Conservation (phyloP, 1,284 basidiomycete genomes). For the Coniferiporia weirii region DNA sequence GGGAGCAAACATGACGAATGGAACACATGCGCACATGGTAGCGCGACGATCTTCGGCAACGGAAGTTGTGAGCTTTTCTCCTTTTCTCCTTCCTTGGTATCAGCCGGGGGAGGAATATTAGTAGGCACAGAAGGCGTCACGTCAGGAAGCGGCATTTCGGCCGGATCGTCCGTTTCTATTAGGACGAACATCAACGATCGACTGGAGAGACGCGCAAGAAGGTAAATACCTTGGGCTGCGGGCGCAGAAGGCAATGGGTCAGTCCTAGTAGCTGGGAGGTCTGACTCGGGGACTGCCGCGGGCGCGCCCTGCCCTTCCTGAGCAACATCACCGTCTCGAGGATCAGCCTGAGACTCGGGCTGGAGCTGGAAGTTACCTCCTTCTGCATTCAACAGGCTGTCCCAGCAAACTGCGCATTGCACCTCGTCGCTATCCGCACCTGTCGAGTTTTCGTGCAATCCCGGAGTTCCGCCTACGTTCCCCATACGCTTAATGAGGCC, state of each 20-base stretch:
- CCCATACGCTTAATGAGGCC: slow-evolving; percentile 66
- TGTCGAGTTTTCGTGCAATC: slow-evolving; percentile 33
- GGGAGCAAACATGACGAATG: slow-evolving; percentile 70
- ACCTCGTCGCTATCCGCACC: slow-evolving; percentile 36
- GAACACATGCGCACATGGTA: slow-evolving; percentile 76
- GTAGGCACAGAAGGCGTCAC: not conserved
- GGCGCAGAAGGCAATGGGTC: not conserved
- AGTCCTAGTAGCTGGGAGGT: slow-evolving; percentile 13
- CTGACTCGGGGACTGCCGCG: slow-evolving; percentile 11
- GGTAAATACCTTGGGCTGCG: slow-evolving; percentile 7
- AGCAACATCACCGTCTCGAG: slow-evolving; percentile 24
- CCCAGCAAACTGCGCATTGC: slow-evolving; percentile 73
- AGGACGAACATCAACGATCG: not conserved
- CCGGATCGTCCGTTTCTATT: not conserved
- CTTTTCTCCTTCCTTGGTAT: slow-evolving; percentile 24
- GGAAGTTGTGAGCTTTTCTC: slow-evolving; percentile 4
- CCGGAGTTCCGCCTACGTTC: slow-evolving; percentile 43
- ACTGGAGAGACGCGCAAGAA: not conserved
- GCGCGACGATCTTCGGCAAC: slow-evolving; percentile 45
- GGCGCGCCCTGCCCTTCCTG: slow-evolving; percentile 21
- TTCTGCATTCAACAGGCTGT: slow-evolving; percentile 50
- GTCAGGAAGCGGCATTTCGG: not conserved
- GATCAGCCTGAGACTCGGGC: slow-evolving; percentile 16
- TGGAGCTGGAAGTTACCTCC: slow-evolving; percentile 33
- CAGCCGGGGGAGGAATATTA: slow-evolving; percentile 12